Percentiles rank a stretch among this genome's conserved stretches.
These are phyloP conservation scores for Pelargonium australe DNA, from an alignment of 441 rosid genomes.

Conservation along the genomic window DNA sequence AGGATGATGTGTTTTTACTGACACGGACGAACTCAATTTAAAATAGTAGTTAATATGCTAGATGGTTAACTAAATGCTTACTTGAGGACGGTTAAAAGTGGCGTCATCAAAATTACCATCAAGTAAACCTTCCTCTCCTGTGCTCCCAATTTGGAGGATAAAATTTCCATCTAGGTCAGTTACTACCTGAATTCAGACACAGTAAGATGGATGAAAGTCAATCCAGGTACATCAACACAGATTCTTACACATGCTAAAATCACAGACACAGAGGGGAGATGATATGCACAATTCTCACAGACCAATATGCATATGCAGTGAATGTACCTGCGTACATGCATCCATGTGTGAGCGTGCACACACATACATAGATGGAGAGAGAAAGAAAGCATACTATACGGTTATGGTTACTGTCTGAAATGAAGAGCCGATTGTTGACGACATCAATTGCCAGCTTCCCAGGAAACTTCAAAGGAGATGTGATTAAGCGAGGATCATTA, in stretches of 20 bases:
- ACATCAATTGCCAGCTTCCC: conserved; percentile 85
- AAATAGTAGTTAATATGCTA: background rate
- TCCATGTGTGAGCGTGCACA: background rate
- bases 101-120: conserved; percentile 89
- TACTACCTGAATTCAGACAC: conserved; percentile 57
- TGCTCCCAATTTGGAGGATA: conserved; percentile 75
- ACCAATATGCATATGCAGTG: background rate
- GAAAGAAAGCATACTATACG: conserved; percentile 60
- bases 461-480: conserved; percentile 88
- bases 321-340: background rate
- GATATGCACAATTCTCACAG: background rate
- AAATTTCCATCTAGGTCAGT: conserved; percentile 85
- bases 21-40: background rate
- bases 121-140: conserved; percentile 68
- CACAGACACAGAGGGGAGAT: background rate
- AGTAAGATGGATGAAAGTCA: conserved; percentile 8
- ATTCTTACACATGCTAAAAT: conserved; percentile 1
- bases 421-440: conserved; percentile 81
- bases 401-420: conserved; percentile 96
- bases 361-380: conserved; percentile 11
- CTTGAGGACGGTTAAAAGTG: conserved; percentile 83
- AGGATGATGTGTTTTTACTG: background rate
- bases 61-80: conserved; percentile 23
- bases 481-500: conserved; percentile 64
- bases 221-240: background rate